Percentiles rank a stretch among this genome's conserved stretches.
phyloP scores from a whole-genome alignment of 148 eudicot genomes.

The Linanthus parryae region DNA sequence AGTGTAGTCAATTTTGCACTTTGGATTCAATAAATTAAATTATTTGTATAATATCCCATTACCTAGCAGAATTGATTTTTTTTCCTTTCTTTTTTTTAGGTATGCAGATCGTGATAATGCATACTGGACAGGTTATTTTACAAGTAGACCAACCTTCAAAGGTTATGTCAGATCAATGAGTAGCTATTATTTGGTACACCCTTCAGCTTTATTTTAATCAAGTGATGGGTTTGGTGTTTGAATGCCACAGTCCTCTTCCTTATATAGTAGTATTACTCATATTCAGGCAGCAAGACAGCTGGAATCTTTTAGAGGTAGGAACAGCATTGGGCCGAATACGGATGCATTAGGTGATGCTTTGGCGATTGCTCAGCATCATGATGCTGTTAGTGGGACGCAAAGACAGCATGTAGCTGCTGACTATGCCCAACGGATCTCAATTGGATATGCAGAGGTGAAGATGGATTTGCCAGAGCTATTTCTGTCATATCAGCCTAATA shows the following conservation, averaged over 20 bases:
- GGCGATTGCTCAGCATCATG: conserved; percentile 80
- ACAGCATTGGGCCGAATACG: conserved; percentile 40
- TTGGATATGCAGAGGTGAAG: conserved; percentile 60
- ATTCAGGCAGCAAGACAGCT: conserved; percentile 69
- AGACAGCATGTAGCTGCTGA: conserved; percentile 76
- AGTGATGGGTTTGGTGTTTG: not conserved
- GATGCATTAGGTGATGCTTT: conserved; percentile 61
- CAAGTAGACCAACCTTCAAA: conserved; percentile 73
- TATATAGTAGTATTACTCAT: conserved; percentile 4
- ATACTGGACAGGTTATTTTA: conserved; percentile 87
- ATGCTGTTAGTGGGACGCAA: conserved; percentile 75
- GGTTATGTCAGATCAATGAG: conserved; percentile 67
- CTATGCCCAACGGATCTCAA: conserved; percentile 54
- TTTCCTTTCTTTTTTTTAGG: conserved; percentile 38
- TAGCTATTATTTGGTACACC: conserved; percentile 56
- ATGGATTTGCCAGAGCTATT: not conserved
- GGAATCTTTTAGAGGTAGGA: conserved; percentile 59
- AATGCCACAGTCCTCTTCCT: not conserved
- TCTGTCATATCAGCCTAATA: not conserved
- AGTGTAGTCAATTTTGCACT: conserved; percentile 17
- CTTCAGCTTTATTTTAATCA: not conserved
- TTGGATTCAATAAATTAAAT: too few species aligned
- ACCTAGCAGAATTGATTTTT: too few species aligned
- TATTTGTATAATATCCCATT: too few species aligned
- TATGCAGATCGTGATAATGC: conserved; percentile 70